phyloP scores from a whole-genome alignment of 2,329 filamentous ascomycete genomes.

The Ilyonectria mors-panacis region DNA sequence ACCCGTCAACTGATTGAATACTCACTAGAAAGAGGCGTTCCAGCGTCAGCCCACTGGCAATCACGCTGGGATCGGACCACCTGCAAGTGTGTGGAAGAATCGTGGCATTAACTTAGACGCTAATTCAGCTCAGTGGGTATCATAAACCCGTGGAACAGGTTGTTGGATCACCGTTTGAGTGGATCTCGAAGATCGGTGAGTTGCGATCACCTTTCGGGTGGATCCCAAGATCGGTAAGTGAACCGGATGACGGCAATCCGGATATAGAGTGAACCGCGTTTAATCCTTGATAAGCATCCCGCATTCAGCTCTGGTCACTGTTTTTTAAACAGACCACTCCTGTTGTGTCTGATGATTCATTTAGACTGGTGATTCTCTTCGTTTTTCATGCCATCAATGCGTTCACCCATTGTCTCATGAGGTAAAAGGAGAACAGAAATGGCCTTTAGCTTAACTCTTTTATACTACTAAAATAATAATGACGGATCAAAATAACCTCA shows the following conservation, averaged over 20 bases:
- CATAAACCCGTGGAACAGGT: not conserved
- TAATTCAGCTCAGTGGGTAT: not conserved
- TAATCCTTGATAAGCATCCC: not conserved
- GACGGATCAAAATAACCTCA: not conserved
- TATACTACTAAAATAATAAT: too few species aligned
- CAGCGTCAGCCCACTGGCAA: not conserved
- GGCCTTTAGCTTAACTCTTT: too few species aligned
- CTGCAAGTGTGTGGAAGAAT: not conserved
- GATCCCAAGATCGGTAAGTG: conserved; percentile 5
- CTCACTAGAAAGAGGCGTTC: not conserved
- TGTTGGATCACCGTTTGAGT: not conserved
- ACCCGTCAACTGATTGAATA: conserved; percentile 16
- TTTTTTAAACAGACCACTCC: not conserved
- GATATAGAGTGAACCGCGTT: not conserved
- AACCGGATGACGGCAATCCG: not conserved
- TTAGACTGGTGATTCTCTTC: not conserved
- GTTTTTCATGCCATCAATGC: not conserved
- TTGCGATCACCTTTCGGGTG: conserved; percentile 7
- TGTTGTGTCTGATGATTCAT: not conserved
- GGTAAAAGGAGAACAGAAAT: too few species aligned
- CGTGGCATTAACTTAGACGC: not conserved
- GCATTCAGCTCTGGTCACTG: not conserved
- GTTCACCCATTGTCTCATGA: not conserved
- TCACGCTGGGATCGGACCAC: not conserved
- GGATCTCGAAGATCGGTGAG: not conserved